Base-by-base conservation (phyloP, 2,329 filamentous ascomycete species). In the Aspergillus ochraceus region DNA sequence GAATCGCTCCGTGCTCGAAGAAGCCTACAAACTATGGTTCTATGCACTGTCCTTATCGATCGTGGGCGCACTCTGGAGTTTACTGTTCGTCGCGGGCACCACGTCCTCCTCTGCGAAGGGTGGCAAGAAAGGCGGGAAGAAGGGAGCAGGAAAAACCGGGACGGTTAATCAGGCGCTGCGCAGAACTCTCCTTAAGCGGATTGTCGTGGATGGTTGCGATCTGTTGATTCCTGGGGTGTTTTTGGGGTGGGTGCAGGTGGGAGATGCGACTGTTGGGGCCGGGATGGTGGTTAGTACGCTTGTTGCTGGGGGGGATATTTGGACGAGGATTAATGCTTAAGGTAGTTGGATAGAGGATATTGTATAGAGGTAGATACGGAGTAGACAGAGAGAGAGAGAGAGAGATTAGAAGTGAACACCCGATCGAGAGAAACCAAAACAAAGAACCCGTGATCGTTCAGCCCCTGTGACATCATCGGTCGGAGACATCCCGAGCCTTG, bases 11-110 rank as follows among this genome's bases (percentile, higher is more conserved):
- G 67, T 89, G 4, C 79, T 85, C 50, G 61, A 82, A 22, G 87
- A 91, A 74, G 85, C 84, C 0, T 86, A 90, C 74, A 83, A 86
- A 55, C 87, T 89, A 73, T 92, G 90, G 90, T 84, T 91, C 63
- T 84, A 87, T 45, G 83, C 83, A 0, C 76, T 91, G 22, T 76
- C 76, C 11, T 82, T 83, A 59, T 84, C 82, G 0, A 74, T 85
- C 0, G 47, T 82, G 2, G 68, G 70, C 0, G 62, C 66, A 11
- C 30, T 70, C 0, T 73, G 67, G 65, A 63, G 63, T 5, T 55
- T 73, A 39, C 47, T 68, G 14, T 42, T 42, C 14, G 36, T 42
- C 12, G 14, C 17, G 22, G 47, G 14, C 1, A 61, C 64, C 49
- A 26, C 20, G 19, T 45, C 63, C 11, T 17, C 52, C 6, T n/a